Base-by-base conservation (phyloP, 306 rosid species). In the Trifolium dubium region DNA sequence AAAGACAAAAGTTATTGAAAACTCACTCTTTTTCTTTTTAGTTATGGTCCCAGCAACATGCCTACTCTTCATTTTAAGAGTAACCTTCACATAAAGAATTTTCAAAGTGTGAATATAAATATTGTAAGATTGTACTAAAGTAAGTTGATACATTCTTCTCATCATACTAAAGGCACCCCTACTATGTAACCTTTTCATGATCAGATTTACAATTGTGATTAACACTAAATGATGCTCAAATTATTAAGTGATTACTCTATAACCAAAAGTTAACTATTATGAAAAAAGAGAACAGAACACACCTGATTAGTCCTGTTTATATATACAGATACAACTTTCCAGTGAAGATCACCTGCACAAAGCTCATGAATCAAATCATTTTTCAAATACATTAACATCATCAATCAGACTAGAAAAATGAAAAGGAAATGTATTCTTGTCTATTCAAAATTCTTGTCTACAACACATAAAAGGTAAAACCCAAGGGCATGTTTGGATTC, bases 11-110 rank as follows among this genome's bases (percentile, higher is more conserved):
- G 85, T 64, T 73, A 81, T 67, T 65, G 10, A 78, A 50, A 30
- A 73, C 99, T 88, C 77, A 95, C 99, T 95, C 97, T 95, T 95
- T 90, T 95, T 95, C 99, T 95, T 95, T 89, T 95, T 95, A 6
- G 96, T 92, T 81, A 95, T 79, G 96, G 99, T 88, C 89, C 99
- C 99, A 79, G 93, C 97, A 80, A 92, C 98, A 73, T 95, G 98
- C 86, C 88, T 92, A 80, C 99, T 95, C 96, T 95, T 95, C 99
- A 95, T 95, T 89, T 95, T 95, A 82, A 95, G 70, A 85, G 88
- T 88, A 74, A 95, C 98, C 98, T 95, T 83, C 89, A 72, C 85
- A 83, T 79, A 89, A 65, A 85, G 88, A 82, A 83, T 65, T 31
- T 58, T 79, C 74, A 46, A 73, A 82, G 73, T 81, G 77, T 44